phyloP scores from a whole-genome alignment of 192 early-diverging fungal species.

The Podila epicladia region DNA sequence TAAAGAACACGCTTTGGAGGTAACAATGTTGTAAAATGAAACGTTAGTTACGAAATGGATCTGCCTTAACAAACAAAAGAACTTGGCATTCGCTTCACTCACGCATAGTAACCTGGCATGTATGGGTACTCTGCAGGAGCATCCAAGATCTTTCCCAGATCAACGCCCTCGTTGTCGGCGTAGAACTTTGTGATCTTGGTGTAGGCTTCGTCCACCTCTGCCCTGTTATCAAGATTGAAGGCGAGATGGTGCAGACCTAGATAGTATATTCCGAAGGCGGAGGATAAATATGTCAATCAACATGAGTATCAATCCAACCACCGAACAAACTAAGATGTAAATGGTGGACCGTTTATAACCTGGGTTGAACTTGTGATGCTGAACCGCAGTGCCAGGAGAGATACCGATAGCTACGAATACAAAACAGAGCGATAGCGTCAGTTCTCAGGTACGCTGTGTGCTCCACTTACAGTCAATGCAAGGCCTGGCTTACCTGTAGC shows the following conservation, averaged over 20 bases:
- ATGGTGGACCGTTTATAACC: not conserved
- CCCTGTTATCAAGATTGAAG: slow-evolving; percentile 6
- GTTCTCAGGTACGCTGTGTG: not conserved
- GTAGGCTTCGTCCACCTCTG: slow-evolving; percentile 3
- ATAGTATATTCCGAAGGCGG: too few species aligned
- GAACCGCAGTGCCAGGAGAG: not conserved
- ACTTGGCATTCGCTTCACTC: not conserved
- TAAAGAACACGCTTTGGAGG: slow-evolving; percentile 5
- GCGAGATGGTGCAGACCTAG: slow-evolving; percentile 14
- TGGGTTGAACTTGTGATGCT: not conserved
- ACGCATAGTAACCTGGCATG: slow-evolving; percentile 15
- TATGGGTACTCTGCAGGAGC: slow-evolving; percentile 8
- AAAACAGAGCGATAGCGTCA: not conserved
- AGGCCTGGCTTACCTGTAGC: not conserved
- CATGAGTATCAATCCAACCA: too few species aligned
- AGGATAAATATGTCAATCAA: too few species aligned
- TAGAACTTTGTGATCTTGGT: not conserved
- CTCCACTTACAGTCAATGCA: not conserved
- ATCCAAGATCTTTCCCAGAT: slow-evolving; percentile 2
- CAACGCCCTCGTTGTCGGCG: not conserved
- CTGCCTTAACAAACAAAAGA: not conserved
- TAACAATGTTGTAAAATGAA: not conserved
- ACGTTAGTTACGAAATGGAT: not conserved
- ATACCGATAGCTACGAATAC: not conserved
- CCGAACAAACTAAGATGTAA: too few species aligned